Evolutionary conservation across 2,329 filamentous ascomycete genomes (phyloP), one percentile per base, ranked within the genome.

Genomic region (Orbilia javanica): DNA sequence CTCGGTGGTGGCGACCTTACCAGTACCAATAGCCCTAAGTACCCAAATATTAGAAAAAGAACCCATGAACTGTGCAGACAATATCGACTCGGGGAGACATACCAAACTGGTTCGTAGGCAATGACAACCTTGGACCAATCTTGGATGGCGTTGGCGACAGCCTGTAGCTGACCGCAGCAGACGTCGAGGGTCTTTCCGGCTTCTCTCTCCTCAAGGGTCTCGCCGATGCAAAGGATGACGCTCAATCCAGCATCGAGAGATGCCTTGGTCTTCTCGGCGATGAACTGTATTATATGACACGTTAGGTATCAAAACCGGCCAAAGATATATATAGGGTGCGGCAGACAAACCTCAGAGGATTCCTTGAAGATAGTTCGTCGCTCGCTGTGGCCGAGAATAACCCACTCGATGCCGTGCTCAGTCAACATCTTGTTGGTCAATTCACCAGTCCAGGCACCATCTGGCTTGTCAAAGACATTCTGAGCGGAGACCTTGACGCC

Each of bases 91-190:
- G 39, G 64, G n/a, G 20, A 13, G 82, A 90, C 92, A 84, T 90
- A 94, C 95, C 96, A 99, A 88, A 99, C 96, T 83, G 96, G 96
- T 89, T 99, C 96, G 86, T 99, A 99, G 83, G 96, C 96, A 83
- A 99, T 89, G 84, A 99, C 96, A 81, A 99, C 89, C 88, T 96
- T 96, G 83, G 88, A 89, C 96, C 96, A 99, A 87, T 97, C 93
- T 3, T 82, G 84, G 79, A 87, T 84, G 82, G 87, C 85, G 85
- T 94, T 91, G 71, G 89, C 89, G 80, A 95, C 93, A 81, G 94
- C 94, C 80, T 90, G 89, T 82, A 99, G 89, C 88, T 99, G 96
- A 81, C 86, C 87, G 82, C 92, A 96, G 83, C 96, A 92, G 80
- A 96, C 91, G 63, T 93, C 90, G 83, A 96, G 91, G 80, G 95